Conservation (phyloP, 768 basidiomycete species). For the Hericium rajendrae region DNA sequence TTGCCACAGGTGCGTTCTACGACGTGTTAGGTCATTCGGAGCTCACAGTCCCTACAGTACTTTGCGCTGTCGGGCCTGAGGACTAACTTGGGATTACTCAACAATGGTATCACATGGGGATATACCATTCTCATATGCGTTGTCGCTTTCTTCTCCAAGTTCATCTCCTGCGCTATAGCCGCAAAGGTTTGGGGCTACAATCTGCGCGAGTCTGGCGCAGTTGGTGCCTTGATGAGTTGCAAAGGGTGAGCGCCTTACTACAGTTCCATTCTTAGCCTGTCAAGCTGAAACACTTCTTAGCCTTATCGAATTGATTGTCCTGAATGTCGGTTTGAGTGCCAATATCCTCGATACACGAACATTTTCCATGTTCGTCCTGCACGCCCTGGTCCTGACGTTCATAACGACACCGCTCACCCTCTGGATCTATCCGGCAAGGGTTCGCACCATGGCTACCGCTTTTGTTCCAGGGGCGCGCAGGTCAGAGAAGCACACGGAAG, state of each 20-base stretch:
- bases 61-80: slow-evolving; percentile 70
- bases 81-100: slow-evolving; percentile 71
- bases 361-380: slow-evolving; percentile 87
- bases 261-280: not conserved
- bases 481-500: slow-evolving; percentile 6
- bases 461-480: slow-evolving; percentile 7
- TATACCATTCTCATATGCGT: slow-evolving; percentile 67
- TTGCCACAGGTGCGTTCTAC: slow-evolving; percentile 54
- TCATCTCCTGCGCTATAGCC: slow-evolving; percentile 52
- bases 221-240: slow-evolving; percentile 85
- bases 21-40: not conserved
- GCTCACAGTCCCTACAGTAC: slow-evolving; percentile 35
- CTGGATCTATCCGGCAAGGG: slow-evolving; percentile 60
- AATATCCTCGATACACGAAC: slow-evolving; percentile 51
- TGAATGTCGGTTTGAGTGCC: slow-evolving; percentile 77
- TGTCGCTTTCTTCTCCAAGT: slow-evolving; percentile 75
- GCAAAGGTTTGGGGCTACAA: slow-evolving; percentile 58
- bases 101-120: slow-evolving; percentile 73
- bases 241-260: slow-evolving; percentile 50
- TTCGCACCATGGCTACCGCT: slow-evolving; percentile 32
- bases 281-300: slow-evolving; percentile 21
- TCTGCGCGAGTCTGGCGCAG: slow-evolving; percentile 69
- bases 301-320: slow-evolving; percentile 81
- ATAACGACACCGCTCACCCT: slow-evolving; percentile 79
- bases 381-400: slow-evolving; percentile 68